Conservation (phyloP, 2,329 filamentous ascomycete species). For the Dothistroma pini region DNA sequence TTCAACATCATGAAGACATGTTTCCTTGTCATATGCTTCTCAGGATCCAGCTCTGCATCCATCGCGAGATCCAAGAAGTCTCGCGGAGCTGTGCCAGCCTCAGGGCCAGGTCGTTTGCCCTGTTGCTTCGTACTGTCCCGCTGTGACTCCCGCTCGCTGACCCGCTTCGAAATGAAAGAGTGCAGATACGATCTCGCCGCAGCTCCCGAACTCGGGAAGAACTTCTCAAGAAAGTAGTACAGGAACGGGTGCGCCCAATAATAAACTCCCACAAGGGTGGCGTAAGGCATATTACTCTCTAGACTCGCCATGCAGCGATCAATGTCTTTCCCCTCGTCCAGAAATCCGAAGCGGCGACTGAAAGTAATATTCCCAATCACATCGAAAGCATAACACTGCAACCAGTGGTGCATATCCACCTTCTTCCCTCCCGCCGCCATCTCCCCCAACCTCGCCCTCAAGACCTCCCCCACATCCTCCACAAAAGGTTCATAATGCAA, state of each 20-base stretch:
- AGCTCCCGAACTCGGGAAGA: constrained; percentile 14
- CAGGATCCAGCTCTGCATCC: constrained; percentile 19
- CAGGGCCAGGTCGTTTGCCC: constrained; percentile 10
- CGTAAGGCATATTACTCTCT: constrained; percentile 13
- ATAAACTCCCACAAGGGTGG: constrained; percentile 16
- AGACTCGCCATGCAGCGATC: constrained; percentile 17
- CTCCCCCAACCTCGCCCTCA: constrained; percentile 15
- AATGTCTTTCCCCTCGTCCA: constrained; percentile 38
- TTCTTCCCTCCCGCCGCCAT: neutral
- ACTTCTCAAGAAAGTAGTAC: constrained; percentile 15
- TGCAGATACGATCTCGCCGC: constrained; percentile 15
- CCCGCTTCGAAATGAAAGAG: constrained; percentile 12
- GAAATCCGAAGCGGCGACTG: constrained; percentile 36
- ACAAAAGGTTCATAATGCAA: constrained; percentile 25
- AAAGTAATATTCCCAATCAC: constrained; percentile 38
- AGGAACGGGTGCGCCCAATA: constrained; percentile 18
- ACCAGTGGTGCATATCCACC: constrained; percentile 23
- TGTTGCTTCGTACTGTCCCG: constrained; percentile 7
- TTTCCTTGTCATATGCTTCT: constrained; percentile 20
- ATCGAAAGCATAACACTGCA: constrained; percentile 41
- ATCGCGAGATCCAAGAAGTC: constrained; percentile 21
- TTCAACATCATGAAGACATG: constrained; percentile 22
- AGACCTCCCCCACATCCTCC: constrained; percentile 16
- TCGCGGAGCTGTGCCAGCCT: constrained; percentile 8
- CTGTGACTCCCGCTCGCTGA: constrained; percentile 10